Base-by-base conservation (phyloP, 441 rosid species). In the Aquilaria agallochum region DNA sequence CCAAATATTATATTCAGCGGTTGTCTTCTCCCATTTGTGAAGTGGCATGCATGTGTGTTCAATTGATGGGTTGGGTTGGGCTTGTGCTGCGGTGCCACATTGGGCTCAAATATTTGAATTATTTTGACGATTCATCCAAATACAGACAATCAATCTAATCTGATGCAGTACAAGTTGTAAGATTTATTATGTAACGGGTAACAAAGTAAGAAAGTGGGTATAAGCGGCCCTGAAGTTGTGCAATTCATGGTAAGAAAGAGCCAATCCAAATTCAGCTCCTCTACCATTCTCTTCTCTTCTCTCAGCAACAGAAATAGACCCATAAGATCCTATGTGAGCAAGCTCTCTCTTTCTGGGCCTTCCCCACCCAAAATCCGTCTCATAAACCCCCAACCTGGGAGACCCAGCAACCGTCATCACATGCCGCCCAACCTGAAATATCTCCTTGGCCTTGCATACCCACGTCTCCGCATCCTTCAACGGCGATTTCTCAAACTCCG, bases 301-400 rank as follows among this genome's bases (percentile, higher is more conserved):
- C 47, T 78, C 79, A 0, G 58, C 15, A 3, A 75, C 27, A 12
- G 67, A 63, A 0, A 78, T 45, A 32, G 53, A 34, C 10, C 73
- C 64, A 0, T 66, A 65, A 9, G 11, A 36, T 40, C 71, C 70
- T 2, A 78, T 59, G 0, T 73, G 77, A 42, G 49, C 67, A 47
- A 69, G 11, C 36, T 62, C 66, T 13, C 42, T 54, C 69, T 69
- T 74, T 58, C 30, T 72, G 0, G 74, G 78, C 57, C 58, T 69
- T 30, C 86, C 83, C 83, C 83, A 81, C 2, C 79, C 79, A 10
- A 81, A 81, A 68, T 81, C 76, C 5, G 69, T 74, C 1, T 78
- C 74, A 14, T 74, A 76, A 5, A 63, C 74, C 0, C 66, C 40
- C 0, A 74, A 12, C 27, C 49, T 69, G 0, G 82, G 80, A 1